phyloP scores from a whole-genome alignment of 495 filamentous ascomycete genomes.

The Aspergillus cavernicola region DNA sequence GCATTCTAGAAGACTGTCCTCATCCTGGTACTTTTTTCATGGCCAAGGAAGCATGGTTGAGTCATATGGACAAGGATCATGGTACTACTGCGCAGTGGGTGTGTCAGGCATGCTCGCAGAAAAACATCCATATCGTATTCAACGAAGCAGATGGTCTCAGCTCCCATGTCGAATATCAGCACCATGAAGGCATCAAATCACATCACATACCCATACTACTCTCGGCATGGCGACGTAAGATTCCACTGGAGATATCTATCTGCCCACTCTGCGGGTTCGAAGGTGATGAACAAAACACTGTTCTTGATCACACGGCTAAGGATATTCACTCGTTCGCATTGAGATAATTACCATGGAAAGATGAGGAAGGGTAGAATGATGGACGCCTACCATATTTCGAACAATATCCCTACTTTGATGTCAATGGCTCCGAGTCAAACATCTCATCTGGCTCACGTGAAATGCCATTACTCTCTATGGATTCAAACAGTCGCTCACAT shows the following conservation, averaged over 20 bases:
- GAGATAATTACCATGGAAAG: background rate
- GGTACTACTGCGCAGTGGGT: background rate
- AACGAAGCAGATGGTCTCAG: background rate
- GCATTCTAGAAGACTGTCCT: slow-evolving; percentile 9
- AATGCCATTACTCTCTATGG: too few species aligned
- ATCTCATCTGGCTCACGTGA: too few species aligned
- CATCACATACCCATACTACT: slow-evolving; percentile 6
- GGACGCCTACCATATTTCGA: background rate
- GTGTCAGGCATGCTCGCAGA: background rate
- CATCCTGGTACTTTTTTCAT: background rate
- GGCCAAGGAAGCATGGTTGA: slow-evolving; percentile 1
- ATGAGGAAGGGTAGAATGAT: background rate
- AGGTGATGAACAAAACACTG: background rate
- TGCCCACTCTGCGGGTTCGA: background rate
- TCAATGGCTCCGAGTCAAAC: too few species aligned
- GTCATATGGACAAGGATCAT: slow-evolving; percentile 9
- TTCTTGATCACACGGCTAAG: background rate
- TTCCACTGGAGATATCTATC: background rate
- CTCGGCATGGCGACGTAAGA: slow-evolving; percentile 4
- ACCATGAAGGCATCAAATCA: background rate
- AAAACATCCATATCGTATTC: background rate
- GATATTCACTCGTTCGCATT: slow-evolving; percentile 3
- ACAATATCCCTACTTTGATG: slow-evolving; percentile 1
- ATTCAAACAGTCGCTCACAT: too few species aligned
- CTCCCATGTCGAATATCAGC: background rate